Base-by-base conservation (phyloP, 2,329 filamentous ascomycete genomes). In the Didymella exigua region DNA sequence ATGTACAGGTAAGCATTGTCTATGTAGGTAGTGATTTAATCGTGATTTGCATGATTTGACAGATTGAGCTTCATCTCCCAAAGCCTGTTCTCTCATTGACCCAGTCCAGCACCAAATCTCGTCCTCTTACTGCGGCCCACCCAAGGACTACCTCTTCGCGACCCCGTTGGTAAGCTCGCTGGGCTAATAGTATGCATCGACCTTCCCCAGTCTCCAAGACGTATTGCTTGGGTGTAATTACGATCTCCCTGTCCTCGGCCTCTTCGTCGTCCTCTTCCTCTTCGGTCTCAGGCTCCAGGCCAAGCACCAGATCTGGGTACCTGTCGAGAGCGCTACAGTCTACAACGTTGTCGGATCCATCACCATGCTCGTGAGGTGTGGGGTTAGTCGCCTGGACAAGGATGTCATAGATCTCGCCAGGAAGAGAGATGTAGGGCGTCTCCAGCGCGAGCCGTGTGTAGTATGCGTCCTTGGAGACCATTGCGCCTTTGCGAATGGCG, bases 291-390 rank as follows among this genome's bases (percentile, higher is more conserved):
- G 51, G 37, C 1, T 46, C 44, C 7, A 66, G 27, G 2, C 59
- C 62, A 27, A 65, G 55, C 6, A 67, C 56, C 4, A 67, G 34
- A 42, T 67, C 62, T 1, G 62, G 64, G 21, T 59, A 61, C 14
- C 44, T 49, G 2, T 16, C 24, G 21, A 54, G 16, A 3, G 41
- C 21, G 5, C 10, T 54, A 24, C 64, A 67, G 16, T 63, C 63
- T 2, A 65, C 62, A 4, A 46, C 41, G 16, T 58, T 36, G 11
- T 54, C 34, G 4, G 52, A 52, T 21, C 38, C 43, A 2, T 16
- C 18, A 26, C 23, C 23, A 33, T 46, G 18, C 23, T 40, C 37
- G 5, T 54, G 48, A 16, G 42, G 34, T 4, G 36, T 49, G 11
- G 45, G 51, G 6, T 42, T 40, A 16, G 64, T 59, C 11, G 64